These are phyloP conservation scores for Yamagishiella unicocca DNA, from an alignment of 139 green algal genomes.

Conservation along the genomic window DNA sequence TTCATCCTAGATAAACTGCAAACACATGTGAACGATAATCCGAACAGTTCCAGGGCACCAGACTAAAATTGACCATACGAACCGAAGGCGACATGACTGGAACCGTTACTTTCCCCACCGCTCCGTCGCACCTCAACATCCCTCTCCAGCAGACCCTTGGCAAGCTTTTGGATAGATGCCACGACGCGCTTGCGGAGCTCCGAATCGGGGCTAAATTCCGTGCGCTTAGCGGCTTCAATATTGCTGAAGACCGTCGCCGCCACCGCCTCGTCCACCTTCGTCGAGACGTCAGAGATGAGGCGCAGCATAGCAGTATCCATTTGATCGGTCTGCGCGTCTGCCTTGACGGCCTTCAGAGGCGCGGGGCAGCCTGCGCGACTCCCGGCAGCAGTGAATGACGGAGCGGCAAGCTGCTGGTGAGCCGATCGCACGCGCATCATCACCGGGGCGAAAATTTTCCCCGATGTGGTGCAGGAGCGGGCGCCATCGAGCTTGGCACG, in stretches of 20 bases:
- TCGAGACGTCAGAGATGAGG: constrained; percentile 72
- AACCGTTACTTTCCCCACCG: too few relatives aligned
- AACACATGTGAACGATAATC: too few relatives aligned
- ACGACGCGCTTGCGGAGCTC: constrained; percentile 68
- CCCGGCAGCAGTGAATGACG: background rate
- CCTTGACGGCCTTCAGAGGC: constrained; percentile 60
- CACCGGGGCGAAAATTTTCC: background rate
- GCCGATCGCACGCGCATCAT: background rate
- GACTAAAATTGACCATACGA: too few relatives aligned
- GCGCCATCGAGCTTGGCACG: background rate
- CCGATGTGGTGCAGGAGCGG: background rate
- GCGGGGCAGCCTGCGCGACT: background rate
- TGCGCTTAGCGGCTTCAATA: constrained; percentile 1
- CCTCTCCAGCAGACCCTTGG: constrained; percentile 84
- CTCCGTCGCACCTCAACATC: constrained; percentile 93
- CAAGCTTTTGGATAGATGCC: constrained; percentile 68
- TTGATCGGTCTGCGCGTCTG: constrained; percentile 54
- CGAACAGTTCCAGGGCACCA: too few relatives aligned
- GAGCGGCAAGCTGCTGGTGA: background rate
- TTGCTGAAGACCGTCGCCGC: constrained; percentile 2
- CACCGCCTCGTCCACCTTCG: constrained; percentile 57
- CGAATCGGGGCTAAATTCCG: constrained; percentile 40
- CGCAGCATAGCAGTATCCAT: constrained; percentile 66
- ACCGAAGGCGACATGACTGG: too few relatives aligned
- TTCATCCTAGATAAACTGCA: too few relatives aligned